Conservation (phyloP, 2,329 filamentous ascomycete genomes). For the Exophiala alcalophila region DNA sequence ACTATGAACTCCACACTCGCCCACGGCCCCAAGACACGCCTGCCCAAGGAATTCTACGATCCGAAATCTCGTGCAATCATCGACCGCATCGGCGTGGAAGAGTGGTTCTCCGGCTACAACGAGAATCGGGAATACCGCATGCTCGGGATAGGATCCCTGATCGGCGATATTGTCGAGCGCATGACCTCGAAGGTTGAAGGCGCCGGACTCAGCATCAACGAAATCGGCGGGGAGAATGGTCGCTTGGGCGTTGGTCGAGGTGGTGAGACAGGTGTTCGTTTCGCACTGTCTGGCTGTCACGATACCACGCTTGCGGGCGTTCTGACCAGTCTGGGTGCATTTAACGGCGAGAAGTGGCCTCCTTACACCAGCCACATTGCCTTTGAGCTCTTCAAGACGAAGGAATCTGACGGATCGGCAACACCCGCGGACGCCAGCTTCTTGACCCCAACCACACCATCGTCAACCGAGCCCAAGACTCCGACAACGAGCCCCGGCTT, state of each 20-base stretch:
- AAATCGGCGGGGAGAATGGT: slow-evolving; percentile 43
- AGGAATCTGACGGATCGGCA: slow-evolving; percentile 34
- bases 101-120: slow-evolving; percentile 86
- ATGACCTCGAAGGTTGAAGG: slow-evolving; percentile 68
- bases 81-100: slow-evolving; percentile 73
- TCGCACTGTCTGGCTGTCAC: slow-evolving; percentile 82
- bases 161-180: slow-evolving; percentile 76
- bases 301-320: slow-evolving; percentile 86
- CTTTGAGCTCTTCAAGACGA: slow-evolving; percentile 76
- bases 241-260: slow-evolving; percentile 44
- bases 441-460: slow-evolving; percentile 28
- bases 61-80: slow-evolving; percentile 65
- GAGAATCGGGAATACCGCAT: slow-evolving; percentile 85
- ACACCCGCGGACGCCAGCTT: slow-evolving; percentile 27
- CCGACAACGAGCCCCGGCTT: slow-evolving; percentile 21
- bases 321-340: slow-evolving; percentile 75
- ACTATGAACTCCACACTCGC: slow-evolving; percentile 85
- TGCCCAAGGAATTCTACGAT: slow-evolving; percentile 88
- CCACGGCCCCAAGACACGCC: slow-evolving; percentile 72
- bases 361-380: slow-evolving; percentile 91
- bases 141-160: slow-evolving; percentile 77
- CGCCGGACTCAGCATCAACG: slow-evolving; percentile 54
- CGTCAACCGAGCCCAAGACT: slow-evolving; percentile 34
- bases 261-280: slow-evolving; percentile 59
- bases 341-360: slow-evolving; percentile 73